These are phyloP conservation scores for Lasiosphaeris hirsuta DNA, from an alignment of 495 filamentous ascomycete genomes.

Conservation along the genomic window DNA sequence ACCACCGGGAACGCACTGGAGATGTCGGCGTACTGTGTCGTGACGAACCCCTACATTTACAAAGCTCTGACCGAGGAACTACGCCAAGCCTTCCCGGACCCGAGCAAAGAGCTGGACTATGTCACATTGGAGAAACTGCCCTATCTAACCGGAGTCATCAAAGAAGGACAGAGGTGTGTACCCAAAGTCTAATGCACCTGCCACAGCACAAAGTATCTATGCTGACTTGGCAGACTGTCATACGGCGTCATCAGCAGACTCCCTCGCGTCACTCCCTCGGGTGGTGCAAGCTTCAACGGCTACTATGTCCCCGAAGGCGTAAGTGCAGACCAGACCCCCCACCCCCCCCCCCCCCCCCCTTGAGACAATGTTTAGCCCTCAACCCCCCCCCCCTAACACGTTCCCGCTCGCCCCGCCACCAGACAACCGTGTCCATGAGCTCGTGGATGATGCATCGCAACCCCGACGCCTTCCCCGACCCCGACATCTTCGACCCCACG, in stretches of 20 bases:
- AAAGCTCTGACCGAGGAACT: conserved; percentile 32
- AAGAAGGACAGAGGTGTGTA: conserved; percentile 21
- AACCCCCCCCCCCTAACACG: not conserved
- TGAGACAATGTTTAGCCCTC: too few relatives aligned
- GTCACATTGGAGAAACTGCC: conserved; percentile 28
- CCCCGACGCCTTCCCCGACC: conserved; percentile 40
- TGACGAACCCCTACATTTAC: conserved; percentile 33
- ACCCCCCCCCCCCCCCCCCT: too few relatives aligned
- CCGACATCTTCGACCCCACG: conserved; percentile 48
- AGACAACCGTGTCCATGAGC: conserved; percentile 23
- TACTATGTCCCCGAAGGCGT: conserved; percentile 12
- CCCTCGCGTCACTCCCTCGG: conserved; percentile 28
- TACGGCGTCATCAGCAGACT: conserved; percentile 26
- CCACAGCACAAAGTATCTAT: not conserved
- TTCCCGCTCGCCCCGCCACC: conserved; percentile 5
- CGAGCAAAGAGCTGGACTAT: conserved; percentile 13
- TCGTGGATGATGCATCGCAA: conserved; percentile 33
- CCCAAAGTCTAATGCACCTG: too few relatives aligned
- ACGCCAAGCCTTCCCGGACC: conserved; percentile 30
- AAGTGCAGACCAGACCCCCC: not conserved
- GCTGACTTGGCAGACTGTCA: conserved; percentile 12
- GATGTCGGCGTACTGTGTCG: conserved; percentile 31
- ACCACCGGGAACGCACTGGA: conserved; percentile 42
- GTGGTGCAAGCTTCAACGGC: conserved; percentile 17
- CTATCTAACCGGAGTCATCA: conserved; percentile 35